Evolutionary conservation across 805 yeast species (phyloP).

Genomic region (Candida quercuum): DNA sequence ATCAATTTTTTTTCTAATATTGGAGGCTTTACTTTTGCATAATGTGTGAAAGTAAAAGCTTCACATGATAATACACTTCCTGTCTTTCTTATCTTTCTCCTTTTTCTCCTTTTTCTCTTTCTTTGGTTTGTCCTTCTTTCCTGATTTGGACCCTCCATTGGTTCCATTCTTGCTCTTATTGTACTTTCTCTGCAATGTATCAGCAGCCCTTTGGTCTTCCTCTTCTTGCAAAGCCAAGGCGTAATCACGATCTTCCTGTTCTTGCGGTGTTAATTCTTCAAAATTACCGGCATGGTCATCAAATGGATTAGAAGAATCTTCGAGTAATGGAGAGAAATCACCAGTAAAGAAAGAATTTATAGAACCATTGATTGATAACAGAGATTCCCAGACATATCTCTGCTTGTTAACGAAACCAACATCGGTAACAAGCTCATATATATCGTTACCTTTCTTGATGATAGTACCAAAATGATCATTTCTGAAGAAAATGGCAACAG

Average conservation of each 20-base stretch:
- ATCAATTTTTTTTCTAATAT: too few relatives aligned
- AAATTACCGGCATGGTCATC: slow-evolving; percentile 11
- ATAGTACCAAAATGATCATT: slow-evolving; percentile 86
- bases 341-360: slow-evolving; percentile 71
- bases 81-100: slow-evolving; percentile 8
- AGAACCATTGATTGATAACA: slow-evolving; percentile 60
- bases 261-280: slow-evolving; percentile 16
- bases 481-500: slow-evolving; percentile 71
- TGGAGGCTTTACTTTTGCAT: too few relatives aligned
- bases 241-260: slow-evolving; percentile 36
- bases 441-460: slow-evolving; percentile 38
- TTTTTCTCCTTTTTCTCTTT: slow-evolving; percentile 6
- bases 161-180: slow-evolving; percentile 7
- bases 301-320: slow-evolving; percentile 19
- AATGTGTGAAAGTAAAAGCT: background rate
- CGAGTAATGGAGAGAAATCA: slow-evolving; percentile 41
- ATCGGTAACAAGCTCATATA: slow-evolving; percentile 73
- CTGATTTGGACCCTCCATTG: background rate
- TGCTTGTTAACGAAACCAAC: slow-evolving; percentile 44
- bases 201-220: slow-evolving; percentile 50
- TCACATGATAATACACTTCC: slow-evolving; percentile 22
- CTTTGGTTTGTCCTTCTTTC: slow-evolving; percentile 5
- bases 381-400: slow-evolving; percentile 77
- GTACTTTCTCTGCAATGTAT: slow-evolving; percentile 34
- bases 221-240: slow-evolving; percentile 46